Base-by-base conservation (phyloP, 2,329 filamentous ascomycete species). In the Calonectria naviculata region DNA sequence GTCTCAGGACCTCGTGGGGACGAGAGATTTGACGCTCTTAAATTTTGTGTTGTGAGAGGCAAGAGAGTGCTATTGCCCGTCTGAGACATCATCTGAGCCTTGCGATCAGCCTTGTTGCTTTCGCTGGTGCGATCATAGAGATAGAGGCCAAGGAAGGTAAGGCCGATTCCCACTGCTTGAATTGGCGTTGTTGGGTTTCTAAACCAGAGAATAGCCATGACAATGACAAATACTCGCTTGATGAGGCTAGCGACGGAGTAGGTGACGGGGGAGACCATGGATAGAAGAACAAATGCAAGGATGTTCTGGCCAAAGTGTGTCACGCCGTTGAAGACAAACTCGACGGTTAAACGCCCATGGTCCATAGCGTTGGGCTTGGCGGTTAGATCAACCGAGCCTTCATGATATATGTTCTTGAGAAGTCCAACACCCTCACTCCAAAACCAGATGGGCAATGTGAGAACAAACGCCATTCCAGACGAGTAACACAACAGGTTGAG, bases 231-330 rank as follows among this genome's bases (percentile, higher is more conserved):
- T 15, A 99, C 97, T 60, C 97, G 93, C 85, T 99, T 99, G 84
- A 99, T 97, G 72, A 99, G 87, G 68, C 94, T 97, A 41, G 97
- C 97, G 42, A 99, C 96, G 0, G 95, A 98, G 85, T 99, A 99
- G 0, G 97, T 98, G 42, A 99, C 97, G 0, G 97, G 97, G 0
- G 95, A 97, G 15, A 98, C 93, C 86, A 98, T 93, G 65, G 95
- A 98, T 8, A 99, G 87, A 7, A 99, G 88, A 26, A 98, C 88
- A 80, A 99, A 99, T 0, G 97, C 97, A 66, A 99, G 89, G 65
- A 99, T 97, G 80, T 97, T 98, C 80, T 99, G 97, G 19, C 91
- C 94, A 82, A 98, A 99, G 83, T 99, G 97, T 81, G 97, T 98
- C 5, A 95, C 93, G 67, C 97, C 97, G 82, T 99, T 99, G 88